Base-by-base conservation (phyloP, 1,284 basidiomycete species). In the Tremellales sp. region DNA sequence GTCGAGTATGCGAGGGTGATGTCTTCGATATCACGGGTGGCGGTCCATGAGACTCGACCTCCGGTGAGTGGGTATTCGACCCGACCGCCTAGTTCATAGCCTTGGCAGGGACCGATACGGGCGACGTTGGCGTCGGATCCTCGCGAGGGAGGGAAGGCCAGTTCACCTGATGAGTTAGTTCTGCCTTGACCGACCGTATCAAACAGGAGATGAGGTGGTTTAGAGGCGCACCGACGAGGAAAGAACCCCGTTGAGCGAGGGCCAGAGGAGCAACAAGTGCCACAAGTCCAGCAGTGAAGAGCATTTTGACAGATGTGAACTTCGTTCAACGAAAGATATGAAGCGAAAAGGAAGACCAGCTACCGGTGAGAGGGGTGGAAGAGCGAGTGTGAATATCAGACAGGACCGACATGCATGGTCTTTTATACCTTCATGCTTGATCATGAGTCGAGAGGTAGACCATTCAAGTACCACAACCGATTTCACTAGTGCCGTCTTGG, bases 21-120 rank as follows among this genome's bases (percentile, higher is more conserved):
- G 22, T 41, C 27, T 17, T 43, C 19, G 47, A 41, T 31, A 24
- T 53, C 51, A 10, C 31, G 22, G 37, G 26, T 37, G 19, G 37
- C 40, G 27, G 25, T 37, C 42, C 36, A 43, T 7, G 43, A 40
- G 40, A 49, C 19, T n/a, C 25, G 23, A 24, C 47, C 46, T 11
- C 47, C 51, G 24, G 24, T 45, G 13, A 53, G 12, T 4, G 51
- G 46, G 35, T 49, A 53, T 3, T 48, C 46, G 6, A 49, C 26
- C 17, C 51, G 51, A 19, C 29, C 36, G 26, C 43, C 51, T 7
- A 17, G 33, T 23, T 26, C 31, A n/a, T 17, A 53, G 12, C 51
- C 51, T 22, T 43, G 47, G 36, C 51, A 53, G 15, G 51, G 51
- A 13, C 13, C 43, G n/a, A 46, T 45, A 11, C 25, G 10, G 21